A percentile compares a stretch with the other conserved stretches of the same genome.
Evolutionary conservation across 2,329 filamentous ascomycete species (phyloP).

Genomic region (Alternaria sp.): DNA sequence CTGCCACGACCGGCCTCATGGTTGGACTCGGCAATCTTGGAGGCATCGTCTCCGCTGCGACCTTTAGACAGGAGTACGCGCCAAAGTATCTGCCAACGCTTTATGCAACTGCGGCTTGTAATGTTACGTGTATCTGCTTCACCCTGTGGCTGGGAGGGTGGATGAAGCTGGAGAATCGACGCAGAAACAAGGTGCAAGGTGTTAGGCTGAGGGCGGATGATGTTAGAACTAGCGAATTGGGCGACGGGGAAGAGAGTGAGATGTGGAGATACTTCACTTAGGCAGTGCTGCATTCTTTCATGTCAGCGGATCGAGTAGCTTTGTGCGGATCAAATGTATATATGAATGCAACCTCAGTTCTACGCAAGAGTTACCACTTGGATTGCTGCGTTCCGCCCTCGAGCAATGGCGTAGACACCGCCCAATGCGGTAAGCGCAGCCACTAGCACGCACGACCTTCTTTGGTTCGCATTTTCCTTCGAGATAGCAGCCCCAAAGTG

Average conservation of each 20-base stretch:
- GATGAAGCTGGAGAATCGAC: constrained; percentile 56
- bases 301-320: no score
- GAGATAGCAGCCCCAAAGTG: neutral
- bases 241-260: constrained; percentile 48
- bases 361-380: neutral
- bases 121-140: constrained; percentile 52
- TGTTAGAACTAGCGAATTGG: constrained; percentile 50
- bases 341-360: neutral
- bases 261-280: constrained; percentile 49
- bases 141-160: constrained; percentile 51
- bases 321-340: neutral
- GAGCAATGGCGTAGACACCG: neutral
- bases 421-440: neutral
- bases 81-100: constrained; percentile 59
- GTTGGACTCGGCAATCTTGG: constrained; percentile 59
- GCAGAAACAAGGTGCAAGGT: constrained; percentile 50
- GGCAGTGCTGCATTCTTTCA: neutral
- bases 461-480: neutral
- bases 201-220: constrained; percentile 46
- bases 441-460: neutral
- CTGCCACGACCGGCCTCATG: constrained; percentile 57
- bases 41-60: constrained; percentile 55
- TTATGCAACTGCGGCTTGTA: constrained; percentile 53
- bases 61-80: constrained; percentile 57
- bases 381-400: neutral